Percentiles rank a stretch among this genome's conserved stretches.
Evolutionary conservation across 2,329 filamentous ascomycete species (phyloP).

Genomic region (Sporothrix inflata): DNA sequence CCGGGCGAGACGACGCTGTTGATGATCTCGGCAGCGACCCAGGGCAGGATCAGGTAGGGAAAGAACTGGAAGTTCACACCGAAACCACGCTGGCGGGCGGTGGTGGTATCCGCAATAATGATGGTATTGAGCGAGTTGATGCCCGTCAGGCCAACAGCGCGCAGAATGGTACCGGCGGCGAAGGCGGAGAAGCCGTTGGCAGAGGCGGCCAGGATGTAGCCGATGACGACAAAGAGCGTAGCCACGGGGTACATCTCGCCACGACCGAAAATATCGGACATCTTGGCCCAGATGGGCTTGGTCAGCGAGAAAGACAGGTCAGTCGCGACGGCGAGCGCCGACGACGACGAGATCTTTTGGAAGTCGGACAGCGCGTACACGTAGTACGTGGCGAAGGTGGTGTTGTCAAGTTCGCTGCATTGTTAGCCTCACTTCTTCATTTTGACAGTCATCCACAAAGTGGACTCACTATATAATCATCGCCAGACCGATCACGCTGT

Average conservation of each 20-base stretch:
- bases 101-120: constrained; percentile 64
- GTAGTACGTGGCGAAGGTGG: constrained; percentile 38
- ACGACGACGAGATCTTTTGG: constrained; percentile 38
- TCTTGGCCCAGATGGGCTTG: constrained; percentile 64
- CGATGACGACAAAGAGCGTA: constrained; percentile 58
- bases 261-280: constrained; percentile 64
- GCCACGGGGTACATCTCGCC: constrained; percentile 63
- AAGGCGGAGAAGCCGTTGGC: constrained; percentile 57
- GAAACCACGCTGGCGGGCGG: constrained; percentile 54
- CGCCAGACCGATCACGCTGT: constrained; percentile 20
- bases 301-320: constrained; percentile 54
- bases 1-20: constrained; percentile 37
- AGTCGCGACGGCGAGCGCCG: constrained; percentile 39
- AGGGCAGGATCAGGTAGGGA: constrained; percentile 60
- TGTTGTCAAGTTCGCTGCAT: constrained; percentile 38
- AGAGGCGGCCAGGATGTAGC: constrained; percentile 61
- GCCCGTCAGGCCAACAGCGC: constrained; percentile 61
- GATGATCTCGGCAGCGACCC: constrained; percentile 57
- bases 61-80: constrained; percentile 54
- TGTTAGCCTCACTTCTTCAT: not conserved
- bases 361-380: constrained; percentile 44
- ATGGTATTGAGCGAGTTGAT: constrained; percentile 65
- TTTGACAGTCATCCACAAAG: not conserved
- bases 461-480: constrained; percentile 23
- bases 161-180: constrained; percentile 60